phyloP scores from a whole-genome alignment of 2,329 filamentous ascomycete species.

The Fusarium illudens region DNA sequence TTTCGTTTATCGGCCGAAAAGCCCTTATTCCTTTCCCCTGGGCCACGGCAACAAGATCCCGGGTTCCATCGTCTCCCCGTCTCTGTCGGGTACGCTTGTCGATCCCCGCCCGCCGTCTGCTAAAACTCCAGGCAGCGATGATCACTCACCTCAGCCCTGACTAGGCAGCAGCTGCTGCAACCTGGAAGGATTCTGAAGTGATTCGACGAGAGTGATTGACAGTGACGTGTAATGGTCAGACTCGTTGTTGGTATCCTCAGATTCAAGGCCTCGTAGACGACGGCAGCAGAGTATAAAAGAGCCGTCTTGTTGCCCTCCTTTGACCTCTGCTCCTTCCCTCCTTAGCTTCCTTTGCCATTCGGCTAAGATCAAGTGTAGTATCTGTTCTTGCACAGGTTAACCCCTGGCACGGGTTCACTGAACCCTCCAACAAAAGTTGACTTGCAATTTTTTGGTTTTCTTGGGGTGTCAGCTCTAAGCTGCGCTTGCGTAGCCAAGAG shows the following conservation, averaged over 20 bases:
- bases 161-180: conserved; percentile 7
- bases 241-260: conserved; percentile 6
- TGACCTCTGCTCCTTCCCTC: conserved; percentile 16
- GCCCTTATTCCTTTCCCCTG: background rate
- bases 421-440: background rate
- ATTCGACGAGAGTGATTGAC: background rate
- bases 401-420: conserved; percentile 24
- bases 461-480: conserved; percentile 5
- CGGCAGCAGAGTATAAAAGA: conserved; percentile 19
- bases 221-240: background rate
- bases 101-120: background rate
- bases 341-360: conserved; percentile 34
- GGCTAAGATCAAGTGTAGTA: conserved; percentile 43
- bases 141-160: conserved; percentile 2
- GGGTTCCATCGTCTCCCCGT: background rate
- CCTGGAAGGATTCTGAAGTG: background rate
- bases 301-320: background rate
- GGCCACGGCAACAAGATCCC: background rate
- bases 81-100: background rate
- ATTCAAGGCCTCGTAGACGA: conserved; percentile 1
- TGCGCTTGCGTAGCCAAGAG: conserved; percentile 32
- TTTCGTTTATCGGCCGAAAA: background rate
- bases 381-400: conserved; percentile 43
- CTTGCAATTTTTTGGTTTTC: conserved; percentile 32
- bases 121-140: conserved; percentile 6